Evolutionary conservation across 2,329 filamentous ascomycete genomes (phyloP).

Genomic region (Colletotrichum caudatum): DNA sequence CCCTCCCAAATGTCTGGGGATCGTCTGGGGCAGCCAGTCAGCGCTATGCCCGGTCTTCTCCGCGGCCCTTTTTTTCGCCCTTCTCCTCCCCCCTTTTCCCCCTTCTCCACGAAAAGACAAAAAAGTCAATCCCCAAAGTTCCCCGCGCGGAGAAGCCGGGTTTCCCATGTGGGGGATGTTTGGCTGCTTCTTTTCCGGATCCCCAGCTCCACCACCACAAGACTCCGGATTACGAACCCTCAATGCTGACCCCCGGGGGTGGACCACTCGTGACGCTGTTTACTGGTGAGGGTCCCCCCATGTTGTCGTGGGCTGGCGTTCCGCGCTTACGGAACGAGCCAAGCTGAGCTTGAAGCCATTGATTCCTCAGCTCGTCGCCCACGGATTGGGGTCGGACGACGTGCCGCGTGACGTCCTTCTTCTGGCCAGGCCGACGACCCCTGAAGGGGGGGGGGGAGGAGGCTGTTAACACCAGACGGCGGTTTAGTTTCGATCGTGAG

Average conservation of each 20-base stretch:
- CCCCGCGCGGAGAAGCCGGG: constrained; percentile 29
- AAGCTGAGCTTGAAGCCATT: too few species aligned
- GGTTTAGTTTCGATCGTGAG: not conserved
- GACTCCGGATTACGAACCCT: not conserved
- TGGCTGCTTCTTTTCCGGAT: not conserved
- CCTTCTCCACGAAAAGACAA: not conserved
- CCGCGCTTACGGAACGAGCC: not conserved
- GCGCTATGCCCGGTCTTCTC: not conserved
- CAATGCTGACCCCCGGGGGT: too few species aligned
- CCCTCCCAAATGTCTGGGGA: constrained; percentile 14
- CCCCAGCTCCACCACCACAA: not conserved
- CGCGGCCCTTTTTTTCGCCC: too few species aligned
- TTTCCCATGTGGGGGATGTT: constrained; percentile 1
- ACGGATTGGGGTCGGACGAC: not conserved
- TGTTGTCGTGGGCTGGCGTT: not conserved
- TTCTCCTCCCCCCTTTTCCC: not conserved
- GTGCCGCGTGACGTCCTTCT: not conserved
- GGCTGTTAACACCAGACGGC: not conserved
- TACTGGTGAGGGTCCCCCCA: not conserved
- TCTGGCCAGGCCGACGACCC: not conserved
- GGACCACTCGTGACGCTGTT: constrained; percentile 13
- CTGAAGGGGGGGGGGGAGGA: not conserved
- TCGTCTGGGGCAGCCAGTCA: constrained; percentile 9
- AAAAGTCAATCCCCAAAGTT: constrained; percentile 3
- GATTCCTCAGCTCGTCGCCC: not conserved